These are phyloP conservation scores for Suhomyces chickasaworum DNA, from an alignment of 1,139 yeast genomes.

Conservation along the genomic window DNA sequence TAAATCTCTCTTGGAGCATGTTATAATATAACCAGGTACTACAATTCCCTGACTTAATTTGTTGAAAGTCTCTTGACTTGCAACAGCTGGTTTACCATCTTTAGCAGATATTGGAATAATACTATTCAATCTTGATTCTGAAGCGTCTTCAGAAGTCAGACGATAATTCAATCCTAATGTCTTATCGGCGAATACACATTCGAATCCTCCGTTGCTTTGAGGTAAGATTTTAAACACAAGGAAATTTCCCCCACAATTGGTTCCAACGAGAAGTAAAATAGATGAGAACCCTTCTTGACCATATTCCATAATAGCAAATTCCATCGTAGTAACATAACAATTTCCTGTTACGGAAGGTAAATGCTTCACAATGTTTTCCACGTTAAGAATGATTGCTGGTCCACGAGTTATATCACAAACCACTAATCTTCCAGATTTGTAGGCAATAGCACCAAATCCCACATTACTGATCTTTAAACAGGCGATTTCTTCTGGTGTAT, in stretches of 20 bases:
- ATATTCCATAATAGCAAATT: slow-evolving; percentile 71
- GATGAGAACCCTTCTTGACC: slow-evolving; percentile 71
- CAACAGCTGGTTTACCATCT: slow-evolving; percentile 65
- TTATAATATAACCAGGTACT: slow-evolving; percentile 63
- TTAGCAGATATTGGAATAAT: slow-evolving; percentile 61
- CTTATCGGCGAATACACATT: slow-evolving; percentile 57
- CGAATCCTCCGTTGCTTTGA: slow-evolving; percentile 66
- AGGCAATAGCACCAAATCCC: slow-evolving; percentile 86
- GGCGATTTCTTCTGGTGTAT: slow-evolving; percentile 52
- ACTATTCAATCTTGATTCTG: slow-evolving; percentile 52
- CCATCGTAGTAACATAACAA: slow-evolving; percentile 59
- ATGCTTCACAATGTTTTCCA: slow-evolving; percentile 43
- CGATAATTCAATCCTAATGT: slow-evolving; percentile 44
- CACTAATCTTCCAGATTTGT: slow-evolving; percentile 70
- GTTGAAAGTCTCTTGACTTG: slow-evolving; percentile 60
- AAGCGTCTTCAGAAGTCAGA: slow-evolving; percentile 38
- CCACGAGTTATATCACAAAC: slow-evolving; percentile 81
- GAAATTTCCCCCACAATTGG: slow-evolving; percentile 72
- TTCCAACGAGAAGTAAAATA: slow-evolving; percentile 74
- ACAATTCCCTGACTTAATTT: slow-evolving; percentile 63
- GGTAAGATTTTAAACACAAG: slow-evolving; percentile 71
- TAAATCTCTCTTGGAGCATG: slow-evolving; percentile 62
- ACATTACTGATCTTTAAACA: slow-evolving; percentile 69
- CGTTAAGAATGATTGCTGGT: slow-evolving; percentile 70
- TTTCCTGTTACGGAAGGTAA: slow-evolving; percentile 40